phyloP scores from a whole-genome alignment of 108 stramenopile genomes.

The Conticribra weissflogii region DNA sequence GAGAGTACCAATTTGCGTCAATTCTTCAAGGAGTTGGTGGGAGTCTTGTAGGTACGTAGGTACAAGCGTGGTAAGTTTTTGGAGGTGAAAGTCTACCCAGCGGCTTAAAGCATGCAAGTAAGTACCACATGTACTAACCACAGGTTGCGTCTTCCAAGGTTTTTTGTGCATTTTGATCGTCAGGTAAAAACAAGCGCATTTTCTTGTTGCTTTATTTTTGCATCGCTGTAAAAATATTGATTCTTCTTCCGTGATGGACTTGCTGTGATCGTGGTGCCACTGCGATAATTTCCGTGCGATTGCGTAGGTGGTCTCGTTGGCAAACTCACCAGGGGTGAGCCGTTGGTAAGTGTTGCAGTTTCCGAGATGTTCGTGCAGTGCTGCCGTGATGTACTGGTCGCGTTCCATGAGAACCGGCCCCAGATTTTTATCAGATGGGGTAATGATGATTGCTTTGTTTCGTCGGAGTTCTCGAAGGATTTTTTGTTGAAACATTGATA shows the following conservation, averaged over 20 bases:
- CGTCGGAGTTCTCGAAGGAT: neutral
- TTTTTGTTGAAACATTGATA: neutral
- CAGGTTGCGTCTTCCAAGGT: no score
- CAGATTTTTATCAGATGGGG: neutral
- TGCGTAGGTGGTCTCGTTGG: neutral
- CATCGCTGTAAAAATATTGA: neutral
- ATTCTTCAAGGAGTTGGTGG: no score
- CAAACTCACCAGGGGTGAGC: neutral
- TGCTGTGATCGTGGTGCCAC: neutral
- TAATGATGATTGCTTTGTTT: neutral
- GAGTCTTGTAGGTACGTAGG: slow-evolving; percentile 7
- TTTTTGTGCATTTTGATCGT: no score
- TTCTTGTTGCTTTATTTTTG: no score
- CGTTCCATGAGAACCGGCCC: neutral
- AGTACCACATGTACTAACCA: no score
- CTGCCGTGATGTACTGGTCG: slow-evolving; percentile 6
- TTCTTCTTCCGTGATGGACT: neutral
- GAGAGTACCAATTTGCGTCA: neutral
- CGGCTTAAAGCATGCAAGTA: no score
- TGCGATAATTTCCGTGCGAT: neutral
- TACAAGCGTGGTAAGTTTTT: no score
- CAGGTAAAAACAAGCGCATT: no score
- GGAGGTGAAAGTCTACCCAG: no score
- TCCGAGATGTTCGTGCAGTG: slow-evolving; percentile 13
- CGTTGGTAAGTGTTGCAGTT: slow-evolving; percentile 1